Evolutionary conservation across 148 eudicot genomes (phyloP), one percentile per base, ranked within the genome.

Genomic region (Vaccinium macrocarpon): DNA sequence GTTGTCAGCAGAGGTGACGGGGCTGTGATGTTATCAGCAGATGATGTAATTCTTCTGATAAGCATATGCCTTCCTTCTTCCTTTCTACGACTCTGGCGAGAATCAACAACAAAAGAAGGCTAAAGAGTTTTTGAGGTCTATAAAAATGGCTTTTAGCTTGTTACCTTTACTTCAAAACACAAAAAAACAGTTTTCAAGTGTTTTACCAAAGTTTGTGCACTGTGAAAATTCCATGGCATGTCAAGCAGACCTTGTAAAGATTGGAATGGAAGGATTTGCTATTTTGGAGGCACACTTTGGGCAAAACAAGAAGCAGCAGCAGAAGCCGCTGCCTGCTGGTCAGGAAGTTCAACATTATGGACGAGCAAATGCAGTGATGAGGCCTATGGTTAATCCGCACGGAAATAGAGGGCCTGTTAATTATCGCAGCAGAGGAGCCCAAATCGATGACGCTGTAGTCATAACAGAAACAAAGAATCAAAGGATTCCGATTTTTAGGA

Each of bases 261-360:
- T 42, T 42, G 46, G 46, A 42, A 42, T 4, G 46, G 87, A 86
- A 23, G 66, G 84, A 25, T 82, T 70, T 27, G 16, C 32, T 19
- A 49, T 76, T 66, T 51, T 76, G 48, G 84, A 82, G 1, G 83
- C 72, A 10, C 29, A 51, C 38, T 70, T 25, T 1, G 56, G 72
- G 14, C 46, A 78, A 18, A 83, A 73, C 23, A 76, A 38, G 61
- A 76, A 50, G 76, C 42, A 80, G 62, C 55, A 46, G 25, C 19
- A 42, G 6, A 42, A 27, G 12, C 10, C 57, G 1, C 78, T 6
- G 0, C 38, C 7, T 68, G 38, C 38, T 68, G 15, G 14, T 68
- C 73, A 12, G 2, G 73, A 68, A 68, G 73, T 68, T 68, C 73
- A 74, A 46, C 25, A 46, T 74, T 25, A 51, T 42, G 46, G 23